Base-by-base conservation (phyloP, 2,329 filamentous ascomycete genomes). In the Hypoxylon sp. region DNA sequence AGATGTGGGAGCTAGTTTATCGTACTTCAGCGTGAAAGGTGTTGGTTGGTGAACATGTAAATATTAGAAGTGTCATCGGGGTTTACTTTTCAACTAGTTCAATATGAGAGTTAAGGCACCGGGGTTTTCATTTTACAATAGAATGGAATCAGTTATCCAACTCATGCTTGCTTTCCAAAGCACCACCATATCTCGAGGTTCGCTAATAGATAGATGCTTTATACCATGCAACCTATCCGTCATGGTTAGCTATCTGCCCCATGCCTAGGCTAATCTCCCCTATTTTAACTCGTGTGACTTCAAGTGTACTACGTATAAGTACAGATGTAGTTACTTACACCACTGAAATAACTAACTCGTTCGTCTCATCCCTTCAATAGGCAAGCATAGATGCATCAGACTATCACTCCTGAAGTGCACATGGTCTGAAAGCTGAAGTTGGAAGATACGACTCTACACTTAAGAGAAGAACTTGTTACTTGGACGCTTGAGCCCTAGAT, bases 401-500 rank as follows among this genome's bases (percentile, higher is more conserved):
- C 11, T 34, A 15, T 34, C 13, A 34, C 11, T 34, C 13, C 11
- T 34, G 32, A 3, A 11, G 13, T 34, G 15, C 32, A 15, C 11
- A 6, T 2, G 3, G 13, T 15, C 3, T 34, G 24, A 34, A 11
- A 32, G 8, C 11, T 13, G 32, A 3, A 3, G 2, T 15, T 34
- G 32, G 6, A 15, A 34, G 11, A 34, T 34, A 15, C 10, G 8
- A 24, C 7, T 1, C 34, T 41, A 37, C 8, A 26, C 5, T 61
- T 24, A 68, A 2, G 57, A 19, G 28, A 79, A 79, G 60, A 79
- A 80, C 15, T 61, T 67, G 24, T 80, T 80, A 48, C 70, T 73
- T 0, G 83, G 84, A 20, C 83, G 74, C 8, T 80, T 79, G 30
- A 87, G 77, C 4, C 83, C 84, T 41, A 87, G 75, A 72, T 87